Base-by-base conservation (phyloP, 106 monocot species). In the Gastrodia elata region DNA sequence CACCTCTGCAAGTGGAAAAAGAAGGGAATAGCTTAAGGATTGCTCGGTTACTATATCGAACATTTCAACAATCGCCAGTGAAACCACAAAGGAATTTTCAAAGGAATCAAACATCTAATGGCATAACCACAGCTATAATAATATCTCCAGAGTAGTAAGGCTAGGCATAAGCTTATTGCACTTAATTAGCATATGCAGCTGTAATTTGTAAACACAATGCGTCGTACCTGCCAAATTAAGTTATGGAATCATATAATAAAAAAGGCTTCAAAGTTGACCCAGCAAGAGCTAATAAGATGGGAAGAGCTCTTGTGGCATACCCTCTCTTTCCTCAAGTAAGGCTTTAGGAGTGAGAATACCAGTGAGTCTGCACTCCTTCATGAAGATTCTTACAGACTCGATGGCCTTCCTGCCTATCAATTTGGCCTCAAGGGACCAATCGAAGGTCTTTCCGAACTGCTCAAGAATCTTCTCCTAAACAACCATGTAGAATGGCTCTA, bases 391-490 rank as follows among this genome's bases (percentile, higher is more conserved):
- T 20, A 93, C 93, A 0, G 90, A 86, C 80, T 93, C 93, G 70
- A 91, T 90, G 8, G 92, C 93, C 81, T 88, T 97, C 84, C 80
- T 97, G 46, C 97, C 92, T 90, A 93, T 97, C 93, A 93, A 73
- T 79, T 88, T 90, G 15, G 97, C 86, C 90, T 97, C 90, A 27
- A 97, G 83, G 2, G 90, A 84, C 93, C 92, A 97, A 64, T 93
- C 93, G 75, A 97, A 97, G 5, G 67, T 80, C 90, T 97, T 97
- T 59, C 93, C 93, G 57, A 83, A 90, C 79, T 84, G 77, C 71
- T 73, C 97, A 56, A 97, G 82, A 74, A 97, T 88, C 84, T 73
- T 84, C 88, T 88, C 93, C 56, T 93, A 90, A 33, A 90, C 92
- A 74, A 74, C 18, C 25, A 93, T 87, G 84, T 97, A 97, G 83